A percentile compares a stretch with the other conserved stretches of the same genome.
These are phyloP conservation scores for Beta lomatogona DNA, from an alignment of 179 eudicot species.

Conservation along the genomic window DNA sequence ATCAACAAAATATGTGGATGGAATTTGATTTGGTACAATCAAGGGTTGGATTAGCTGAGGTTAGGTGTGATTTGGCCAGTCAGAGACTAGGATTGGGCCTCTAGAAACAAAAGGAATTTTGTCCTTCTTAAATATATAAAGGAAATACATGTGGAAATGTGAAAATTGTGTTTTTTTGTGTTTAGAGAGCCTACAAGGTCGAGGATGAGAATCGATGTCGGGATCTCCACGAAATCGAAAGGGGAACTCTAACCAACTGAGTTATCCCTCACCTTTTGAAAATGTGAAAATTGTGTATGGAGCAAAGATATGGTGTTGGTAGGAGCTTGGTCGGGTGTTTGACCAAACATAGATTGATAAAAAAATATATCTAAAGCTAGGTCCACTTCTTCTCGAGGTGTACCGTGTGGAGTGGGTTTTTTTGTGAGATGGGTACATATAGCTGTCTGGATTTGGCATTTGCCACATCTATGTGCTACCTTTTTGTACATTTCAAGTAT, in stretches of 20 bases:
- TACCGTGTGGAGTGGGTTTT: not conserved
- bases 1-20: conserved; percentile 92
- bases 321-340: conserved; percentile 12
- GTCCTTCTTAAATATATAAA: no score
- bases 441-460: conserved; percentile 18
- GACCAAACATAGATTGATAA: conserved; percentile 18
- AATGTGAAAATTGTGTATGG: not conserved
- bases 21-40: conserved; percentile 77
- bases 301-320: conserved; percentile 21
- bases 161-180: no score
- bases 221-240: no score
- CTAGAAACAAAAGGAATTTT: not conserved
- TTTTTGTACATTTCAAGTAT: conserved; percentile 20
- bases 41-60: conserved; percentile 78
- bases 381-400: conserved; percentile 16
- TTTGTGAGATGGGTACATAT: conserved; percentile 8
- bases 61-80: conserved; percentile 77
- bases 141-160: not conserved
- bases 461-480: conserved; percentile 13
- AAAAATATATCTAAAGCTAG: not conserved
- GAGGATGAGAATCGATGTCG: no score
- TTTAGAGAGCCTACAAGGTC: no score
- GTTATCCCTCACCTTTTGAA: no score
- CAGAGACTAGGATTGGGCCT: conserved; percentile 57
- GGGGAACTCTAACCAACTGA: no score